These are phyloP conservation scores for Conticribra weissflogii DNA, from an alignment of 108 stramenopile genomes.

Conservation along the genomic window DNA sequence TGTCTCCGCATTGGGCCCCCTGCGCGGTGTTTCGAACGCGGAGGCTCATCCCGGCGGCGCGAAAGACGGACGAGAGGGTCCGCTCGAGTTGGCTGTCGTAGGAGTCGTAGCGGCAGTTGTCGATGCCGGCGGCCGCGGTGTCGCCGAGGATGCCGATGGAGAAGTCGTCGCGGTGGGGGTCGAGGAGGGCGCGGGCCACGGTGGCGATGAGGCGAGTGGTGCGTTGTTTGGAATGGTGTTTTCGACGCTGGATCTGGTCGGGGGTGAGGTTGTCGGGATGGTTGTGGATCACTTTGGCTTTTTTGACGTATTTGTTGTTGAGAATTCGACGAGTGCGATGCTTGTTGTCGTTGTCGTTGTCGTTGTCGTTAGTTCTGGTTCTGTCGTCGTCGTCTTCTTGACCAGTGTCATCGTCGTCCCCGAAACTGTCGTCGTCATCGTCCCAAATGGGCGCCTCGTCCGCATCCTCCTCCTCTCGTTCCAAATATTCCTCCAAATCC, in stretches of 20 bases:
- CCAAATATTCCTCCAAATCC: slow-evolving; percentile 19
- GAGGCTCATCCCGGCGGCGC: slow-evolving; percentile 45
- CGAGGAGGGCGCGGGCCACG: slow-evolving; percentile 52
- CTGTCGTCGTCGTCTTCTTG: slow-evolving; percentile 2
- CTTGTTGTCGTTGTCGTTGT: slow-evolving; percentile 11
- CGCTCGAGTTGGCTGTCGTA: slow-evolving; percentile 55
- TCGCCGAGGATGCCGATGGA: slow-evolving; percentile 53
- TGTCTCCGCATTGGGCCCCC: slow-evolving; percentile 58
- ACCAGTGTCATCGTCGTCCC: not conserved
- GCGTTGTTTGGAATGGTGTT: slow-evolving; percentile 13
- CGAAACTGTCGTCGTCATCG: not conserved
- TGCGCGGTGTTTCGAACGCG: slow-evolving; percentile 54
- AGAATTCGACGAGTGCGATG: slow-evolving; percentile 4
- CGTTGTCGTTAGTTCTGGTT: not conserved
- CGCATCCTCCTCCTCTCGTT: not conserved
- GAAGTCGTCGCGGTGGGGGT: slow-evolving; percentile 40
- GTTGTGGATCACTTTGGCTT: slow-evolving; percentile 19
- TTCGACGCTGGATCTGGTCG: slow-evolving; percentile 9
- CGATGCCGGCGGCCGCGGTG: slow-evolving; percentile 58
- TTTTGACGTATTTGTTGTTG: slow-evolving; percentile 28
- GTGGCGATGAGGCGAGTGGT: slow-evolving; percentile 39
- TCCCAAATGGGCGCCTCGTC: not conserved
- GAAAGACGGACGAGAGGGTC: slow-evolving; percentile 35
- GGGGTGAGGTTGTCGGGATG: slow-evolving; percentile 20
- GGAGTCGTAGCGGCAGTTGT: slow-evolving; percentile 56